Evolutionary conservation across 2,329 filamentous ascomycete species (phyloP), one percentile per base, ranked within the genome.

Genomic region (Coniochaeta ligniaria): DNA sequence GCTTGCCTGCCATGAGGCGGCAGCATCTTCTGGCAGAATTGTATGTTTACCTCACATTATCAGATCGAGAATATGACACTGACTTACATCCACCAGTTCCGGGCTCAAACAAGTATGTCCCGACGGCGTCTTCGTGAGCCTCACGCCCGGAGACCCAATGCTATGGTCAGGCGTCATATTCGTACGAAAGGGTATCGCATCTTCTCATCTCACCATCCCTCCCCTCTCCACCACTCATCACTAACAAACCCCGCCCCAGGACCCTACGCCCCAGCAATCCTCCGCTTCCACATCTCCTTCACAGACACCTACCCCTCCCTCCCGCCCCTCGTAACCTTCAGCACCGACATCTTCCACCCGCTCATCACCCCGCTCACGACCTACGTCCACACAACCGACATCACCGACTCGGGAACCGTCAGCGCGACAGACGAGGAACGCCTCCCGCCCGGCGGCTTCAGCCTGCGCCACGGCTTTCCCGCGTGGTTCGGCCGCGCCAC

Each of bases 101-200:
- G 90, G 90, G 63, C 81, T 96, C 67, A 92, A 90, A 73, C 85
- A 91, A 76, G 87, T 88, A 62, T 92, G 90, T 72, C 93, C 93
- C 1, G 86, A 91, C 60, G 94, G 95, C 59, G 82, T 97, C 63
- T 97, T 95, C 75, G 84, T 97, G 74, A 91, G 84, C 72, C 83
- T 96, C 62, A 90, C 89, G 31, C 91, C 91, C 0, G 90, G 89
- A 26, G 89, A 96, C 70, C 86, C 91, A 20, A 86, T 86, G 17
- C 77, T 92, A 57, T 98, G 94, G 94, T 89, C 88, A 35, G 93
- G 92, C n/a, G 90, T 96, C 22, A 80, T 98, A 31, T 98, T 98
- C 72, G 86, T 96, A 63, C 89, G 92, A 60, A 88, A 91, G 80
- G 94, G 94, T 95, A 78, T 68, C 12, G 20, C 14, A 20, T 52